Evolutionary conservation across 106 monocot species (phyloP).

Genomic region (Phalaenopsis equestris): DNA sequence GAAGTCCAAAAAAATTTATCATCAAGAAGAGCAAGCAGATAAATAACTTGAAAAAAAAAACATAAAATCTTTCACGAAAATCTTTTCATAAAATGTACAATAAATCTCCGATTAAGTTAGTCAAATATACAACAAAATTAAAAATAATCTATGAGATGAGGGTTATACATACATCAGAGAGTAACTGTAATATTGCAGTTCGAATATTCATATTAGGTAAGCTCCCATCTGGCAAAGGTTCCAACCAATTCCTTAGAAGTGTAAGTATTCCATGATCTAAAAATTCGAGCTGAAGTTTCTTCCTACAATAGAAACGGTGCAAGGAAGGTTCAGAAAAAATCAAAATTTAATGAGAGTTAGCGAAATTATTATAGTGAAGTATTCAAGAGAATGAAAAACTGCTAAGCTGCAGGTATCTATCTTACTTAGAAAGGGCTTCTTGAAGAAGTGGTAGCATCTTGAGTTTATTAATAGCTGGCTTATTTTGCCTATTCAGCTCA

Average conservation of each 20-base stretch:
- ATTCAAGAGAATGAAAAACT: neutral
- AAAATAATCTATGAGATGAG: neutral
- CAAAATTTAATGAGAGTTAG: neutral
- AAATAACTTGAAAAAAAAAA: neutral
- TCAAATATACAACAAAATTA: neutral
- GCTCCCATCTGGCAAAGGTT: constrained; percentile 97
- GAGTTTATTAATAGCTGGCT: constrained; percentile 90
- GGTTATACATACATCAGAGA: constrained; percentile 63
- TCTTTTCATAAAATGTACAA: neutral
- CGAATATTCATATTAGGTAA: constrained; percentile 94
- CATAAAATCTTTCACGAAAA: neutral
- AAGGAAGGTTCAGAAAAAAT: neutral
- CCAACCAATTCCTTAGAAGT: constrained; percentile 91
- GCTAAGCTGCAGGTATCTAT: neutral
- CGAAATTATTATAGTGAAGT: neutral
- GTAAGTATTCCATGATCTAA: constrained; percentile 95
- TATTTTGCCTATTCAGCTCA: constrained; percentile 77
- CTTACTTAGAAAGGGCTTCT: constrained; percentile 93
- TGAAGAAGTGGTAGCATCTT: constrained; percentile 81
- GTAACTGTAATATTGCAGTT: constrained; percentile 70
- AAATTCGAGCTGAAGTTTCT: constrained; percentile 81
- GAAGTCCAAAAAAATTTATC: constrained; percentile 17
- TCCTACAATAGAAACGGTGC: constrained; percentile 36
- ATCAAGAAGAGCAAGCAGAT: neutral
- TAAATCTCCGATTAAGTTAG: neutral